These are phyloP conservation scores for Stipa capillata DNA, from an alignment of 176 grass and related monocot genomes.

Conservation along the genomic window DNA sequence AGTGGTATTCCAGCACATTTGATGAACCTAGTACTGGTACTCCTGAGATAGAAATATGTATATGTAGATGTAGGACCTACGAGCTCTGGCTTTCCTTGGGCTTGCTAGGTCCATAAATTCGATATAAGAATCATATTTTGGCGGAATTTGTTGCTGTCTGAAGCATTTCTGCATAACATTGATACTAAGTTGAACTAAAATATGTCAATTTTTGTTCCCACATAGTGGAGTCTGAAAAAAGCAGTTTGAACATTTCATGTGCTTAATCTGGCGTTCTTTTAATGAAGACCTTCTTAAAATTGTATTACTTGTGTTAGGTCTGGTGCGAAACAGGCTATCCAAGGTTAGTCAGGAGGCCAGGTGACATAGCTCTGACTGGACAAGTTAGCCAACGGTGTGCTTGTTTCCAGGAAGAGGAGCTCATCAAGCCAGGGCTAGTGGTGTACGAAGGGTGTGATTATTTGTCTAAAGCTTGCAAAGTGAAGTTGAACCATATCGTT, in stretches of 20 bases:
- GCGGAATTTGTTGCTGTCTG: neutral
- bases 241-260: neutral
- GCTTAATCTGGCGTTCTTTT: too few species aligned
- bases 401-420: constrained; percentile 71
- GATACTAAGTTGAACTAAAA: neutral
- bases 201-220: neutral
- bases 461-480: constrained; percentile 57
- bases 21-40: neutral
- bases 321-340: constrained; percentile 90
- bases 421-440: constrained; percentile 48
- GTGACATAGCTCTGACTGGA: constrained; percentile 79
- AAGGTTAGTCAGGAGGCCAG: constrained; percentile 60
- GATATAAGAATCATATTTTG: neutral
- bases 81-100: too few species aligned
- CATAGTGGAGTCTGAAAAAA: neutral
- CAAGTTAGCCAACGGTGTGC: constrained; percentile 81
- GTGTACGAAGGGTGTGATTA: constrained; percentile 64
- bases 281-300: neutral
- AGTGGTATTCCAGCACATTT: neutral
- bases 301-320: constrained; percentile 39
- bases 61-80: too few species aligned
- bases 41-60: too few species aligned
- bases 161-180: neutral
- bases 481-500: constrained; percentile 13
- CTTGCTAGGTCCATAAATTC: neutral